phyloP scores from a whole-genome alignment of 1,284 basidiomycete genomes.

The Fomitiporia mediterranea region DNA sequence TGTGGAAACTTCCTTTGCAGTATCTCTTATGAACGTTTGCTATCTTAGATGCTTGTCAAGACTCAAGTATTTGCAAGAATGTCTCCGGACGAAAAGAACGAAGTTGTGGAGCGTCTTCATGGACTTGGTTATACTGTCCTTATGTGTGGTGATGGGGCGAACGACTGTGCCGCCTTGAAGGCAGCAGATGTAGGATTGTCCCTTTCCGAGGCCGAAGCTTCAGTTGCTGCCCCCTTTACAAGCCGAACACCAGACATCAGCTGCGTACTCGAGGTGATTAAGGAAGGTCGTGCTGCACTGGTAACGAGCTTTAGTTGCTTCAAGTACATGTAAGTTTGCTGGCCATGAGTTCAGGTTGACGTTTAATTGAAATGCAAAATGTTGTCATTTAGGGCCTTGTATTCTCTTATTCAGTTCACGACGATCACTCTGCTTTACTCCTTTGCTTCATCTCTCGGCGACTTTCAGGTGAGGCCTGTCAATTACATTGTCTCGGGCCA shows the following conservation, averaged over 20 bases:
- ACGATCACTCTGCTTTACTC: slow-evolving; percentile 91
- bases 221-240: slow-evolving; percentile 98
- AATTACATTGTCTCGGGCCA: slow-evolving; percentile 6
- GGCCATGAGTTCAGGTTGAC: background rate
- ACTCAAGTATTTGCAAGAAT: slow-evolving; percentile 96
- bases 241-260: slow-evolving; percentile 91
- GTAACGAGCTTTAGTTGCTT: slow-evolving; percentile 99
- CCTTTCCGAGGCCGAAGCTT: slow-evolving; percentile 96
- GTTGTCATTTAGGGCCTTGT: slow-evolving; percentile 61
- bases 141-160: slow-evolving; percentile 99
- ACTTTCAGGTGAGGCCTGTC: slow-evolving; percentile 73
- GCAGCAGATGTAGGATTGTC: slow-evolving; percentile 98
- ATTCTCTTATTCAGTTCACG: slow-evolving; percentile 88
- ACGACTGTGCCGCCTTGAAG: slow-evolving; percentile 98
- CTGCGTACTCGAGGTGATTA: slow-evolving; percentile 95
- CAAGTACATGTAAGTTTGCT: slow-evolving; percentile 86
- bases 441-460: slow-evolving; percentile 93
- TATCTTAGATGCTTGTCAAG: slow-evolving; percentile 90
- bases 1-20: background rate
- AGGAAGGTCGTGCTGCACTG: slow-evolving; percentile 90
- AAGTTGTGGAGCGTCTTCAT: slow-evolving; percentile 94
- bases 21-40: slow-evolving; percentile 5
- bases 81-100: slow-evolving; percentile 99
- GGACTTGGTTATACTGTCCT: slow-evolving; percentile 92
- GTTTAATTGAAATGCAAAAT: slow-evolving; percentile 15